Base-by-base conservation (phyloP, 2,329 filamentous ascomycete species). In the Phialophora expanda region DNA sequence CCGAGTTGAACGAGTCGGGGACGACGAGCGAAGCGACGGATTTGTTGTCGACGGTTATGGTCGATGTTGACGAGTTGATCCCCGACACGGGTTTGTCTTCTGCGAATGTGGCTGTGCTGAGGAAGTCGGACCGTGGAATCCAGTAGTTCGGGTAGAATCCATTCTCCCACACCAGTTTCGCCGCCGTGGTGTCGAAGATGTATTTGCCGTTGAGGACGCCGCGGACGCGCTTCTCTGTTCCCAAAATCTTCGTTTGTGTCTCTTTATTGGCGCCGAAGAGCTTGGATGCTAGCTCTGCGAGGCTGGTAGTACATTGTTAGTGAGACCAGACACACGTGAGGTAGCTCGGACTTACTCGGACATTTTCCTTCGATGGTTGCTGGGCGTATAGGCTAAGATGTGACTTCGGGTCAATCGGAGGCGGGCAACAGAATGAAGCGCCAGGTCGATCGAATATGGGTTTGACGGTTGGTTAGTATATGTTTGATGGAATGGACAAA, bases 131-230 rank as follows among this genome's bases (percentile, higher is more conserved):
- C 26, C 60, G 46, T 0, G 71, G 69, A 54, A 72, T 69, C 69
- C 69, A 72, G 54, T 70, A 71, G 28, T 66, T 63, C 1, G 71
- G 71, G 48, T 70, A 73, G 53, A 60, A 72, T 48, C 67, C 64
- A 53, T 69, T 61, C 53, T 73, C 71, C 71, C 71, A 73, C 17
- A 73, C 71, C 5, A 73, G 64, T 34, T 69, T 68, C 8, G 70
- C 69, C 4, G 41, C 14, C 11, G 69, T 70, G 22, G 71, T 72
- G 64, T 72, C 69, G 66, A 73, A 73, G 60, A 73, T 68, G 62
- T 56, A 69, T 65, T 69, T 51, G 55, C 66, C 66, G 56, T 71
- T 68, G 6, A 73, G 62, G 20, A 71, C 38, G 12, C 70, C 71
- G 30, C 71, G 70, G 22, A 73, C 62, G 11, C 70, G 69, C 64